Conservation (phyloP, 2,329 filamentous ascomycete genomes). For the Neocatenulostroma microsporum region DNA sequence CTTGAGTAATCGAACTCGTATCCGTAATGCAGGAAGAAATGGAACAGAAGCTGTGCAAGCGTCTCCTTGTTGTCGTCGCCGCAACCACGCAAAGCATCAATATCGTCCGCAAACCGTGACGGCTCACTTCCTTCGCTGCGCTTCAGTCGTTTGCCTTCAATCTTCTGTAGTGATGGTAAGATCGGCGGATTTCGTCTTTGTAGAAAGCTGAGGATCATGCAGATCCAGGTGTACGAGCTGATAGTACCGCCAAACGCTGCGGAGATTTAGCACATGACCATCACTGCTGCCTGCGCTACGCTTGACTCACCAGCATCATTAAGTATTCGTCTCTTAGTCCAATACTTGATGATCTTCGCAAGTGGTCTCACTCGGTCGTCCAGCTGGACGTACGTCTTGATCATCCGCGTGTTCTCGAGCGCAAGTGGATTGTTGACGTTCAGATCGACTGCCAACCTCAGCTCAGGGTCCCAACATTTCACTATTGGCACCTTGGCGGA, state of each 20-base stretch:
- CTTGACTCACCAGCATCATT: constrained; percentile 84
- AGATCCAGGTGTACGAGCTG: constrained; percentile 99
- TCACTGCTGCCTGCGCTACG: neutral
- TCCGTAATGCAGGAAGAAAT: constrained; percentile 92
- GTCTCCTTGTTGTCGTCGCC: constrained; percentile 74
- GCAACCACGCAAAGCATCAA: constrained; percentile 63
- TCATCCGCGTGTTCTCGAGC: constrained; percentile 94
- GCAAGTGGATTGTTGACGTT: constrained; percentile 97
- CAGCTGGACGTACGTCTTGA: constrained; percentile 90
- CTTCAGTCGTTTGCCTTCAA: constrained; percentile 53
- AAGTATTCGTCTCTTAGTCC: constrained; percentile 84
- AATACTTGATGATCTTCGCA: constrained; percentile 96
- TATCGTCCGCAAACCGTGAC: constrained; percentile 79
- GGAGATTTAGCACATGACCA: constrained; percentile 10
- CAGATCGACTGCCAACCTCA: constrained; percentile 87
- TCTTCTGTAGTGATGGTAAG: constrained; percentile 75
- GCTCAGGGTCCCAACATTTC: constrained; percentile 95
- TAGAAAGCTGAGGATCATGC: constrained; percentile 92
- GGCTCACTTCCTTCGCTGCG: constrained; percentile 58
- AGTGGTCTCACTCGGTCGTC: constrained; percentile 84
- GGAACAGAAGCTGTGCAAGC: constrained; percentile 78
- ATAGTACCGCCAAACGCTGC: constrained; percentile 84
- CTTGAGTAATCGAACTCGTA: constrained; percentile 88
- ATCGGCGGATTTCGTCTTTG: constrained; percentile 80
- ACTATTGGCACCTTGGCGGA: constrained; percentile 96